Base-by-base conservation (phyloP, 441 rosid species). In the Viola pubescens region DNA sequence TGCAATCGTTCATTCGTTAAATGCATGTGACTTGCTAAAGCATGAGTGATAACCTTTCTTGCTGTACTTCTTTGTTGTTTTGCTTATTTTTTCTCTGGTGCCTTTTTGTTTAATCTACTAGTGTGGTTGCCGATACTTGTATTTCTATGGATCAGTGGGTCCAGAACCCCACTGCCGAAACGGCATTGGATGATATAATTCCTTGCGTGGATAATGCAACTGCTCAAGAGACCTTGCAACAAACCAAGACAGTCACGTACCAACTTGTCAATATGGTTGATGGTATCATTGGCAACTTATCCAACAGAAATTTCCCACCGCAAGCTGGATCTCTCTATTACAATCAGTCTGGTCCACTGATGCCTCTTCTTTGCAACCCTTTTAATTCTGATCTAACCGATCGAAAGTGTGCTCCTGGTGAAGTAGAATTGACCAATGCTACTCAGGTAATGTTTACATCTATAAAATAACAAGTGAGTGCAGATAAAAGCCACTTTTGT, bases 121-220 rank as follows among this genome's bases (percentile, higher is more conserved):
- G 97, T 56, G 91, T 77, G 65, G 81, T 75, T 39, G 94, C 78
- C 52, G 97, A 90, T 74, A 76, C 97, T 2, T 94, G 99, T 58
- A 82, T 83, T 60, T 74, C 99, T 6, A 88, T 94, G 94, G 86
- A 87, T 60, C 83, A 94, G 57, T 94, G 97, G 97, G 84, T 86
- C 43, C 79, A 74, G 63, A 57, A 86, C 69, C 99, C 97, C 9
- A 79, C 78, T 41, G 88, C 89, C 3, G 84, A 83, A 62, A 90
- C 97, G 0, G 89, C 96, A 37, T 64, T 90, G 72, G 97, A 94
- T 58, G 90, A 90, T 67, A 85, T 94, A 40, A 82, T 94, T 7
- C 95, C 99, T 0, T 90, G 97, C 34, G 88, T 87, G 61, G 96
- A 94, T 75, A 85, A 81, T 45, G 76, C 88, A 64, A 94, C 95